Conservation (phyloP, 2,329 filamentous ascomycete species). For the Colletotrichum kahawae region DNA sequence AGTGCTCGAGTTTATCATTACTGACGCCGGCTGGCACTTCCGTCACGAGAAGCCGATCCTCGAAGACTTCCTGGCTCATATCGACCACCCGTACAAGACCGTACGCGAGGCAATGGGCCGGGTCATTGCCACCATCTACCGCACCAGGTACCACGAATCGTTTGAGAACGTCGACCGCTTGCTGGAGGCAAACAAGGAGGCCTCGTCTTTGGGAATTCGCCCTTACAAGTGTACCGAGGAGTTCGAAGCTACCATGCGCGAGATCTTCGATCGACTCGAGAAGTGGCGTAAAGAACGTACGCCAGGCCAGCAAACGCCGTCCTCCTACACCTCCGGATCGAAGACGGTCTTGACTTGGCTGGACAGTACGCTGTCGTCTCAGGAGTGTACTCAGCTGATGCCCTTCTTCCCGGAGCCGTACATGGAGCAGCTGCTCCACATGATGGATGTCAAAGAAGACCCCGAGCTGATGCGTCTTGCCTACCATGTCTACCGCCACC, state of each 20-base stretch:
- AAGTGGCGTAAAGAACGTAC: conserved; percentile 84
- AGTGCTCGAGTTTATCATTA: conserved; percentile 85
- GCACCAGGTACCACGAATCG: conserved; percentile 92
- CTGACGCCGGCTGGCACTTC: conserved; percentile 95
- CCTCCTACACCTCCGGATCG: conserved; percentile 91
- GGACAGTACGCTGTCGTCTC: conserved; percentile 86
- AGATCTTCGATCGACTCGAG: conserved; percentile 81
- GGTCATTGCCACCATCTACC: conserved; percentile 86
- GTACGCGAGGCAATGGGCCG: conserved; percentile 94
- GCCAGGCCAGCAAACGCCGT: conserved; percentile 90
- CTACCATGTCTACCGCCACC: conserved; percentile 95
- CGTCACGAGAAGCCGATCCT: conserved; percentile 87
- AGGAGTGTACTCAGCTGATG: conserved; percentile 90
- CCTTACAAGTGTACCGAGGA: conserved; percentile 82
- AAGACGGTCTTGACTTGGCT: conserved; percentile 97
- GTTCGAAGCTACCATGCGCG: conserved; percentile 72
- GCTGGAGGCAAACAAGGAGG: conserved; percentile 77
- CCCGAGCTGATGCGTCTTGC: conserved; percentile 92
- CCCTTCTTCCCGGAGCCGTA: conserved; percentile 90
- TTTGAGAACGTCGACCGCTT: conserved; percentile 80
- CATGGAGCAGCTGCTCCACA: conserved; percentile 92
- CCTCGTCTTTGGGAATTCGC: conserved; percentile 82
- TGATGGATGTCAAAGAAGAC: conserved; percentile 99
- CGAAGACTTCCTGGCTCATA: conserved; percentile 85
- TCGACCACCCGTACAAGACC: conserved; percentile 97